Evolutionary conservation across 2,329 filamentous ascomycete species (phyloP).

Genomic region (Aspergillus sclerotialis): DNA sequence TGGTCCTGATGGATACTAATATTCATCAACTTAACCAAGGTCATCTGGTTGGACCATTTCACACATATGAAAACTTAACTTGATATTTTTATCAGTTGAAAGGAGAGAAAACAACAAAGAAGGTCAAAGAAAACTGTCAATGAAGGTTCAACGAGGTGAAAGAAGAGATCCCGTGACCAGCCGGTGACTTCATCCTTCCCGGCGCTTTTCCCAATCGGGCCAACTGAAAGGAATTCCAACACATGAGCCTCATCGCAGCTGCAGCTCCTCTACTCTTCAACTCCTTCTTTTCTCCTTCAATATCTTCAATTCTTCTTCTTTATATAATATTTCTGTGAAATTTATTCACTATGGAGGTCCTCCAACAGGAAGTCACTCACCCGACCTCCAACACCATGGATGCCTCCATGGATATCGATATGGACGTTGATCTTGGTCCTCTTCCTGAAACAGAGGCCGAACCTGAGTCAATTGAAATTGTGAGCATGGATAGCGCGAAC

Average conservation of each 20-base stretch:
- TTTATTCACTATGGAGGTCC: constrained; percentile 5
- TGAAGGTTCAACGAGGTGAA: no score
- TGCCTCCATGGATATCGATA: constrained; percentile 61
- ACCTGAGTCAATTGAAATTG: constrained; percentile 25
- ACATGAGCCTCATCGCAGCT: not conserved
- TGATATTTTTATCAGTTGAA: no score
- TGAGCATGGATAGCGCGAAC: constrained; percentile 12
- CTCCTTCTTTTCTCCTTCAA: not conserved
- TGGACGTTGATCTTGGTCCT: constrained; percentile 56
- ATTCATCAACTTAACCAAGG: no score
- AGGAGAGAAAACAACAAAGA: no score
- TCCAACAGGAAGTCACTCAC: constrained; percentile 9
- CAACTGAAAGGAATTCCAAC: not conserved
- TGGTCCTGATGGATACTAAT: no score
- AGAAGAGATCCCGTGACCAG: no score
- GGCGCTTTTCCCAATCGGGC: constrained; percentile 3
- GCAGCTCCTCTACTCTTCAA: not conserved
- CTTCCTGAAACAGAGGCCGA: constrained; percentile 37
- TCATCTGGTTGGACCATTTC: no score
- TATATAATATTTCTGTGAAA: not conserved
- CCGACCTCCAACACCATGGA: constrained; percentile 17
- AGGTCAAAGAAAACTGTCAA: no score
- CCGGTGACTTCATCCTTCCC: no score
- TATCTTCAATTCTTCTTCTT: not conserved
- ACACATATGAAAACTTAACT: no score